A percentile compares a stretch with the other conserved stretches of the same genome.
Evolutionary conservation across 2,329 filamentous ascomycete genomes (phyloP).

Genomic region (Cladosporium sp.): DNA sequence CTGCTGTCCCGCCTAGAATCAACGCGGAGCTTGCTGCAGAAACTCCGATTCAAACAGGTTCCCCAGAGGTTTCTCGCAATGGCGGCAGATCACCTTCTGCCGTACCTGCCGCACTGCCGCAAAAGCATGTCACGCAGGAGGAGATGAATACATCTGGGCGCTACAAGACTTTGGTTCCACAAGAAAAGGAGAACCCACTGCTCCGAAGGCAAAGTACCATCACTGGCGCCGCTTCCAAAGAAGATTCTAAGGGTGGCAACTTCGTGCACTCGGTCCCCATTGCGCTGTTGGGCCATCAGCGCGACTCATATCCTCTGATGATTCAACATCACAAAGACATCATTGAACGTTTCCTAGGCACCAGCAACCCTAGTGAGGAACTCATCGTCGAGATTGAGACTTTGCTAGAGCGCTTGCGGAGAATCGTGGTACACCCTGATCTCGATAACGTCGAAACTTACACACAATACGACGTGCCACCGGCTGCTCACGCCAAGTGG

Average conservation of each 20-base stretch:
- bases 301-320: constrained; percentile 33
- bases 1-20: constrained; percentile 27
- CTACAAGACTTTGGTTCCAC: constrained; percentile 36
- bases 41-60: constrained; percentile 19
- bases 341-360: constrained; percentile 30
- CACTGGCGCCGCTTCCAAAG: constrained; percentile 10
- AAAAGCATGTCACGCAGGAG: constrained; percentile 30
- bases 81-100: constrained; percentile 36
- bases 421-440: constrained; percentile 36
- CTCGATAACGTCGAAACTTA: constrained; percentile 36
- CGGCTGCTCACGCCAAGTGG: constrained; percentile 36
- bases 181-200: constrained; percentile 6
- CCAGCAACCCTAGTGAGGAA: constrained; percentile 20
- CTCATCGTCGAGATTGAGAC: constrained; percentile 26
- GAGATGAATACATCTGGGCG: constrained; percentile 38
- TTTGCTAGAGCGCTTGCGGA: constrained; percentile 30
- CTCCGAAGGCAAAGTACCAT: constrained; percentile 18
- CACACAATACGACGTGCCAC: constrained; percentile 31
- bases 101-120: constrained; percentile 33
- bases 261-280: constrained; percentile 32
- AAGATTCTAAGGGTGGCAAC: constrained; percentile 11
- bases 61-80: constrained; percentile 22
- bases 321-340: constrained; percentile 27
- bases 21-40: constrained; percentile 26
- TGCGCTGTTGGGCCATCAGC: constrained; percentile 32